Evolutionary conservation across 805 yeast genomes (phyloP).

Genomic region (Candida parachauliodes): DNA sequence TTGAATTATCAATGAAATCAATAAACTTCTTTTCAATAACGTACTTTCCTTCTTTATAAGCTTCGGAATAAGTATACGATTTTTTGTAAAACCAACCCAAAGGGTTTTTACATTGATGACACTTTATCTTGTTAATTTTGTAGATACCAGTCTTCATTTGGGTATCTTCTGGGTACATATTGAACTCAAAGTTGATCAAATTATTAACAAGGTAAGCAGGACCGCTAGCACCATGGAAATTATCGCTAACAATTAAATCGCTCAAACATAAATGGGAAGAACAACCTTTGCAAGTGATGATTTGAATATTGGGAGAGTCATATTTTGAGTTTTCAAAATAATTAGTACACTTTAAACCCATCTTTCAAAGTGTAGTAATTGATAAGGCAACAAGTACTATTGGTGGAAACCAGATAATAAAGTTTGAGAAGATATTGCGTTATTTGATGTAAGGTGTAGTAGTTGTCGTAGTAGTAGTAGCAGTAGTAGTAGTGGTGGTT

Average conservation of each 20-base stretch:
- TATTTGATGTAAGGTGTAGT: too few species aligned
- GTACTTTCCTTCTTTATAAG: conserved; percentile 43
- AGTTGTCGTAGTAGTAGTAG: too few species aligned
- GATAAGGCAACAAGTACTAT: too few species aligned
- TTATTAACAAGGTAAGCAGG: conserved; percentile 39
- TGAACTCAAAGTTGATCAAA: conserved; percentile 32
- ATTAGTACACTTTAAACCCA: conserved; percentile 40
- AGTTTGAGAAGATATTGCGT: too few species aligned
- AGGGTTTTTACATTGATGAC: conserved; percentile 34
- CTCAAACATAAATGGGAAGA: conserved; percentile 39
- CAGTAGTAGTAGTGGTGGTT: too few species aligned
- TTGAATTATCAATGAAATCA: conserved; percentile 31
- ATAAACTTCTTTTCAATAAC: conserved; percentile 39
- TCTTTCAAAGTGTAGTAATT: conserved; percentile 10
- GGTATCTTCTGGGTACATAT: conserved; percentile 25
- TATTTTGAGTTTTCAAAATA: conserved; percentile 36
- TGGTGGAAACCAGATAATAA: too few species aligned
- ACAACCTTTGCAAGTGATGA: conserved; percentile 39
- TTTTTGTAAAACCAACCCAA: conserved; percentile 43
- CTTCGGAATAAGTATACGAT: conserved; percentile 30
- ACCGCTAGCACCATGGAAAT: conserved; percentile 38
- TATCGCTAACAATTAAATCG: conserved; percentile 32
- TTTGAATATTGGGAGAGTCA: conserved; percentile 33
- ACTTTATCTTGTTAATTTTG: conserved; percentile 31
- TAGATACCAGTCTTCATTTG: conserved; percentile 40